Evolutionary conservation across 208 protist genomes (phyloP), one percentile per base, ranked within the genome.

Genomic region (Leptomonas seymouri): DNA sequence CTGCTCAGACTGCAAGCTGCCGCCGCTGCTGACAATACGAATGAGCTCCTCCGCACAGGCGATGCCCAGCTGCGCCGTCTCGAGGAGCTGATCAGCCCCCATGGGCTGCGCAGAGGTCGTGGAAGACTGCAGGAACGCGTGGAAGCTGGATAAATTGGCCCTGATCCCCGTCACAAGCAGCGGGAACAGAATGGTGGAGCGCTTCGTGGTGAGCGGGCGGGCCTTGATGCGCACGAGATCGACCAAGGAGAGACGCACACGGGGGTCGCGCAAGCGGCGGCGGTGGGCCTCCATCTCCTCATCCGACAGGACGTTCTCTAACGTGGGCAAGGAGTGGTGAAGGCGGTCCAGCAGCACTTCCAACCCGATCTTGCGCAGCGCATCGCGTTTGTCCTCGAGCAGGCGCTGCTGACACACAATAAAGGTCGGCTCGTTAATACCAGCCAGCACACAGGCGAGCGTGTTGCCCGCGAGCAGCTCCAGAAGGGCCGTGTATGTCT

Each of bases 351-450:
- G 74, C 53, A 96, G 74, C 70, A 96, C 87, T 79, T 96, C 91
- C 55, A 94, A 74, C 6, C 91, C 91, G 68, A 94, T 94, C 31
- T 81, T 63, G 71, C 86, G 86, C 57, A 96, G 68, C 9, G 76
- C 66, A 12, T 68, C 54, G 42, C 85, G 82, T 23, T 34, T 45
- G 76, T 96, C 87, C 25, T 59, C 78, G 4, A 96, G 84, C 31
- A 96, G 71, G 46, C 78, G 86, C 69, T 83, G 63, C 77, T 88
- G 71, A 74, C 91, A 96, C 65, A 75, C 64, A 5, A 96, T 85
- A 80, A 96, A 94, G 27, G 91, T 96, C 5, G 85, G 73, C 68
- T 96, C 91, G 66, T 96, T 94, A 77, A 96, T 96, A 53, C 91
- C 89, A 1, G 91, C 88, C 49, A 96, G 81, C 56, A 96, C 89